These are phyloP conservation scores for Leptomonas seymouri DNA, from an alignment of 208 protist species.

Conservation along the genomic window DNA sequence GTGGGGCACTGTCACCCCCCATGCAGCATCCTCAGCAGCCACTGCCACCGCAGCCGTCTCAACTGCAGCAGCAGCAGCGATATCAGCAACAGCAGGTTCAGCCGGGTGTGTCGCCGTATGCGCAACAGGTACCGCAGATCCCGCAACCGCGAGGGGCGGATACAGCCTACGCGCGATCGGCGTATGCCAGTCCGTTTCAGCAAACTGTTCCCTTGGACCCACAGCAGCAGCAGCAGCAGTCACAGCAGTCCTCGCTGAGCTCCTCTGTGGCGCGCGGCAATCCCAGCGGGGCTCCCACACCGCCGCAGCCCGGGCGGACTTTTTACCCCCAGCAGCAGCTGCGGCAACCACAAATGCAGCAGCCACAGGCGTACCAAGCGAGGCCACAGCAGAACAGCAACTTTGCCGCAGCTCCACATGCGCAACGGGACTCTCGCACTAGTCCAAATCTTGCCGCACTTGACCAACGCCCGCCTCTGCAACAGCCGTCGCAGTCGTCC, in stretches of 20 bases:
- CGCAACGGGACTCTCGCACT: not conserved
- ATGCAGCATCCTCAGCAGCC: not conserved
- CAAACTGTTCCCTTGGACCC: not conserved
- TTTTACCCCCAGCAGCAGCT: not conserved
- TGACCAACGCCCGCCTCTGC: not conserved
- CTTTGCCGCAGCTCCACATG: not conserved
- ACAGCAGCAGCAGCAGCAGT: not conserved
- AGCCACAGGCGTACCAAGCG: not conserved
- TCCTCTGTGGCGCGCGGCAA: not conserved
- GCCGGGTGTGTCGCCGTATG: not conserved
- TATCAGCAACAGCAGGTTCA: not conserved
- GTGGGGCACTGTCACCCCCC: not conserved
- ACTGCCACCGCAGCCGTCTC: not conserved
- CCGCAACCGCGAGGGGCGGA: not conserved
- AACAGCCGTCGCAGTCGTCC: not conserved
- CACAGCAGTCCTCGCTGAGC: not conserved
- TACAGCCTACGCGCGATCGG: not conserved
- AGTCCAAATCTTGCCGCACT: not conserved
- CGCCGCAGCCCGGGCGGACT: not conserved
- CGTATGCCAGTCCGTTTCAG: conserved; percentile 11
- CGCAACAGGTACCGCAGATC: not conserved
- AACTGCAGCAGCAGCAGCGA: not conserved
- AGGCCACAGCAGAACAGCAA: not conserved
- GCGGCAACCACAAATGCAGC: conserved; percentile 6
- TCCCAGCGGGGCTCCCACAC: not conserved